Evolutionary conservation across 192 early-diverging fungal genomes (phyloP).

Genomic region (Backusella psychrophila): DNA sequence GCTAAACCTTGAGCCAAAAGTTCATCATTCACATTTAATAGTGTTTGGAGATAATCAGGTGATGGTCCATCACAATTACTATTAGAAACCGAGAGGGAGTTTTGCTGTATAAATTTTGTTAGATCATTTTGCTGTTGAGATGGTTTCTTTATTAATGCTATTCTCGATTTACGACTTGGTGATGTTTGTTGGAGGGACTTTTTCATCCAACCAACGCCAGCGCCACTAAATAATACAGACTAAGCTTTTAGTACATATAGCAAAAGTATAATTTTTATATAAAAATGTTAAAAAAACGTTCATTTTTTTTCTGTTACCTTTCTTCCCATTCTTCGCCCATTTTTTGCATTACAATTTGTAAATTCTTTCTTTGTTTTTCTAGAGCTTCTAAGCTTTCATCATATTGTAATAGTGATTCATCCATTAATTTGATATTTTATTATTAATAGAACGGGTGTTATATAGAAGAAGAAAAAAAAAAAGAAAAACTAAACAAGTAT

Average conservation of each 20-base stretch:
- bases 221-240: constrained; percentile 21
- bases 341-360: constrained; percentile 8
- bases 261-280: not conserved
- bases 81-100: not conserved
- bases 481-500: not conserved
- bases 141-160: not conserved
- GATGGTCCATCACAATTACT: not conserved
- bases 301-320: constrained; percentile 20
- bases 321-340: constrained; percentile 32
- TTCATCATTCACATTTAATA: constrained; percentile 1
- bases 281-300: not conserved
- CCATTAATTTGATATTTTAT: not conserved
- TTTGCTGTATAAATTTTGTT: not conserved
- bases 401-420: constrained; percentile 21
- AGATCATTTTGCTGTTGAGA: not conserved
- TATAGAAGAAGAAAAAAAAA: not conserved
- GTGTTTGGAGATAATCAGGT: not conserved
- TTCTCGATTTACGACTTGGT: not conserved
- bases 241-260: not conserved
- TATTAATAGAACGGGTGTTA: not conserved
- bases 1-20: not conserved
- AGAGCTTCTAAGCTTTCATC: constrained; percentile 27
- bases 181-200: not conserved
- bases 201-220: constrained; percentile 36
- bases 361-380: constrained; percentile 23